Evolutionary conservation across 2,329 filamentous ascomycete genomes (phyloP).

Genomic region (Xylaria sp.): DNA sequence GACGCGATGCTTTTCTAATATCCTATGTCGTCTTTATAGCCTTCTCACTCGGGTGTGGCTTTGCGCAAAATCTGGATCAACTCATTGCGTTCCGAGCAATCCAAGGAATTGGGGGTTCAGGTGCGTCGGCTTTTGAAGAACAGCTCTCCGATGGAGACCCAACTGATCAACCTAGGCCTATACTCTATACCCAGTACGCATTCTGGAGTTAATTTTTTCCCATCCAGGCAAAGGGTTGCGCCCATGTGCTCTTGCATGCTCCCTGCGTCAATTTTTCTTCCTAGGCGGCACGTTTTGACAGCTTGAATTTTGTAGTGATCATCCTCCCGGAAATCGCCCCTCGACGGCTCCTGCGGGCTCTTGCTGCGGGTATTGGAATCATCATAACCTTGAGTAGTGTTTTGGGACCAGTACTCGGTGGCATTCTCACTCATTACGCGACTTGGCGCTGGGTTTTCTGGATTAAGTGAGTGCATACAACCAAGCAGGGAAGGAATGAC

Average conservation of each 20-base stretch:
- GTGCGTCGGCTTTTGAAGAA: conserved; percentile 48
- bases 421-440: conserved; percentile 60
- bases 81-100: conserved; percentile 62
- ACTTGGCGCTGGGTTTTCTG: conserved; percentile 69
- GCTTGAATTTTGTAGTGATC: conserved; percentile 53
- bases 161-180: conserved; percentile 52
- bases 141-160: neutral
- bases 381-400: conserved; percentile 62
- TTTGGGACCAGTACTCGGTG: conserved; percentile 63
- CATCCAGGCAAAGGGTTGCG: neutral
- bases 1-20: conserved; percentile 61
- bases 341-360: conserved; percentile 52
- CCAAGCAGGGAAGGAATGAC: neutral
- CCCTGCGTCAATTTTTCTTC: neutral
- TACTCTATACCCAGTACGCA: conserved; percentile 61
- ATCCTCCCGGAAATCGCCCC: conserved; percentile 64
- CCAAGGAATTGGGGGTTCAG: conserved; percentile 64
- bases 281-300: conserved; percentile 12
- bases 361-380: conserved; percentile 61
- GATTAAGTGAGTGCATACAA: conserved; percentile 63
- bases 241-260: neutral
- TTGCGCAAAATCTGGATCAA: conserved; percentile 56
- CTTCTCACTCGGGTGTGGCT: conserved; percentile 68
- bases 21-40: conserved; percentile 65
- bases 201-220: conserved; percentile 1